Conservation (phyloP, 192 early-diverging fungal genomes). For the Podila minutissima region DNA sequence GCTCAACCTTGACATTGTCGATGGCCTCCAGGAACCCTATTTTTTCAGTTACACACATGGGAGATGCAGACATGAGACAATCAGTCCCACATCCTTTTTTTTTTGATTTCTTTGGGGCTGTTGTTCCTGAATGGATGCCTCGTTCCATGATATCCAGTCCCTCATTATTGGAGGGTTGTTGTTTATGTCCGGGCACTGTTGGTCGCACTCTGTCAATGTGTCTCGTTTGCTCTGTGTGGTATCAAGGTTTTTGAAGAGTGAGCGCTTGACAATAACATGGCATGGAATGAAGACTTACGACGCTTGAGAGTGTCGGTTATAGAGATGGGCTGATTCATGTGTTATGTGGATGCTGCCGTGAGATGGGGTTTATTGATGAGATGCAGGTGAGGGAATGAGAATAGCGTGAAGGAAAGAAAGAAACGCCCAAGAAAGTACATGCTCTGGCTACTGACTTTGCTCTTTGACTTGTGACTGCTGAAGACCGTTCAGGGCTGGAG, state of each 20-base stretch:
- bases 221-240: not conserved
- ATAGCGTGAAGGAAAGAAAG: not conserved
- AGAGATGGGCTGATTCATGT: conserved; percentile 49
- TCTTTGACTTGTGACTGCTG: not conserved
- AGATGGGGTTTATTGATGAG: not conserved
- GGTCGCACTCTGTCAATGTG: too few species aligned
- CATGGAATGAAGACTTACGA: conserved; percentile 22
- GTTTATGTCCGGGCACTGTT: too few species aligned
- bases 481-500: not conserved
- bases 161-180: too few species aligned
- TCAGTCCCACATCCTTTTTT: too few species aligned
- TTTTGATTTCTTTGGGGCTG: too few species aligned
- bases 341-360: not conserved
- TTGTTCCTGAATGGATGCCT: too few species aligned
- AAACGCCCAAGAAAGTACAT: not conserved
- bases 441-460: not conserved
- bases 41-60: not conserved
- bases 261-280: not conserved
- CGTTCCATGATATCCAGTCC: too few species aligned
- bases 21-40: conserved; percentile 48
- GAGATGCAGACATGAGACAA: conserved; percentile 1
- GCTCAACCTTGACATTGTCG: conserved; percentile 52
- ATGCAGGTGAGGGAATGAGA: not conserved
- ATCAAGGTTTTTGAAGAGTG: not conserved
- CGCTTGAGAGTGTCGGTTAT: conserved; percentile 51